These are phyloP conservation scores for Elongisporangium undulatum DNA, from an alignment of 352 stramenopile genomes.

Conservation along the genomic window DNA sequence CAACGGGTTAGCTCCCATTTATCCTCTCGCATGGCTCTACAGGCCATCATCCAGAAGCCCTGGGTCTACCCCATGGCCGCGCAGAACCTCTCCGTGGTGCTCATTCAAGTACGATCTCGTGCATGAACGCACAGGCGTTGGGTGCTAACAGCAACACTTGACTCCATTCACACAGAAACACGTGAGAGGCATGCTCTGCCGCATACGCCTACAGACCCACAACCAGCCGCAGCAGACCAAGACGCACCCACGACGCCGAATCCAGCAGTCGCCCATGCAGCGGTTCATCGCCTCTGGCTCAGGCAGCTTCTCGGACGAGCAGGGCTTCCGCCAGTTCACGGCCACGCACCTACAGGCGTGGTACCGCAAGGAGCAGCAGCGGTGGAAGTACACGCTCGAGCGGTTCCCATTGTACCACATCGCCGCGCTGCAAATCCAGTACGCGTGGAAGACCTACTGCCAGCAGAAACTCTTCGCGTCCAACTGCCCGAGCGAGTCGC, in stretches of 20 bases:
- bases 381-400: constrained; percentile 40
- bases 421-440: constrained; percentile 79
- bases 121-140: not conserved
- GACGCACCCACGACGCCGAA: not conserved
- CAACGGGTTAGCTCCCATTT: not conserved
- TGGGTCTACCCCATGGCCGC: constrained; percentile 84
- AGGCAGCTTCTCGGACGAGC: constrained; percentile 49
- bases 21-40: not conserved
- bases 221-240: constrained; percentile 3
- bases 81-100: constrained; percentile 67
- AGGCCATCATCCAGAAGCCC: constrained; percentile 62
- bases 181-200: constrained; percentile 58
- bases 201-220: constrained; percentile 13
- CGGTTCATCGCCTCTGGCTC: constrained; percentile 48
- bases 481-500: constrained; percentile 19
- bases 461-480: constrained; percentile 30
- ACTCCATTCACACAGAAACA: constrained; percentile 28
- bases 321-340: constrained; percentile 56
- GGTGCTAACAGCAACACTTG: not conserved
- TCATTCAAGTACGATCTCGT: constrained; percentile 45
- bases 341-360: constrained; percentile 60
- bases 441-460: constrained; percentile 54
- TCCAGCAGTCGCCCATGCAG: constrained; percentile 56
- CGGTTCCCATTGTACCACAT: constrained; percentile 81
- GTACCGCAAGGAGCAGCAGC: constrained; percentile 50